A percentile compares a stretch with the other conserved stretches of the same genome.
Conservation (phyloP, 768 basidiomycete species). For the Panus rudis region DNA sequence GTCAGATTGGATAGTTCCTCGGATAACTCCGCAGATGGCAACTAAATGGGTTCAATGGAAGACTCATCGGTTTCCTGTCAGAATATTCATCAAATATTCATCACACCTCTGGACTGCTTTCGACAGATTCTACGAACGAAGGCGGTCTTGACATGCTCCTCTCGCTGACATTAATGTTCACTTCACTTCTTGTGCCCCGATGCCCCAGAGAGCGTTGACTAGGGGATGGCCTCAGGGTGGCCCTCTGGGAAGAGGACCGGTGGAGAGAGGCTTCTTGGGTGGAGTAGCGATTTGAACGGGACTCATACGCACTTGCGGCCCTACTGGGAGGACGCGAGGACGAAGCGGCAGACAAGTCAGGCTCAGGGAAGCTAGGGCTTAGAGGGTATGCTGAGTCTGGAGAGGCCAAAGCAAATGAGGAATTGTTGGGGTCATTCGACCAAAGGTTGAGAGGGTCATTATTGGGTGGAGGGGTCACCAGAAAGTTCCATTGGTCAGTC, state of each 20-base stretch:
- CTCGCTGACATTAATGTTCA: constrained; percentile 6
- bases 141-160: constrained; percentile 17
- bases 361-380: constrained; percentile 14
- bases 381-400: constrained; percentile 10
- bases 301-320: constrained; percentile 32
- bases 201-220: constrained; percentile 13
- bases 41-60: constrained; percentile 10
- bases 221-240: constrained; percentile 12
- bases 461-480: constrained; percentile 14
- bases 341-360: constrained; percentile 18
- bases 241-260: constrained; percentile 19
- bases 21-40: constrained; percentile 10
- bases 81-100: constrained; percentile 4
- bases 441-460: constrained; percentile 27
- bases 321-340: constrained; percentile 29
- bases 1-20: constrained; percentile 19
- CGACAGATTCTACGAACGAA: constrained; percentile 15
- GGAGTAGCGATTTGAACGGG: constrained; percentile 12
- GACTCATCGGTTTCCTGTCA: constrained; percentile 4
- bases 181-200: constrained; percentile 20
- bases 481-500: constrained; percentile 24
- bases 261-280: constrained; percentile 24
- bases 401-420: constrained; percentile 10
- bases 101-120: constrained; percentile 22
- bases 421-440: constrained; percentile 23